Evolutionary conservation across 2,329 filamentous ascomycete species (phyloP), one percentile per base, ranked within the genome.

Genomic region (Fusarium ambrosium): DNA sequence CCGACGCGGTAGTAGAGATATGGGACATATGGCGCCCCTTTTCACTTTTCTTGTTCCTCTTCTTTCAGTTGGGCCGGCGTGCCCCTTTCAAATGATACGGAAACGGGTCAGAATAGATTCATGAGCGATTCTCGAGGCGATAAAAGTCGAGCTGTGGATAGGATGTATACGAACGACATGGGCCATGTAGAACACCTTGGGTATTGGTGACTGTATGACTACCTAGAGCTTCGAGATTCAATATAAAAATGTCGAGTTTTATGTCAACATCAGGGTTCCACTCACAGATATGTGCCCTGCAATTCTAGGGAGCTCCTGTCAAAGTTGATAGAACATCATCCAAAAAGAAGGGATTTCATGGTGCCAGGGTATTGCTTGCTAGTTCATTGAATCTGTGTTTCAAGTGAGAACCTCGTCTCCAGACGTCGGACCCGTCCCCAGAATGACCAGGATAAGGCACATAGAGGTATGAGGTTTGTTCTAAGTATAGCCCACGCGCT

Each of bases 51-150:
- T 55, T 55, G 27, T 51, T 39, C 22, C 58, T 59, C 60, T 73
- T 39, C 41, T 70, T 22, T 16, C 62, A 29, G 24, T 16, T 61
- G 22, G 29, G 77, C 72, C 70, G 74, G 77, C 70, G 77, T 73
- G 77, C 77, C 78, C 69, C 24, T 59, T 71, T 68, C 53, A 60
- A 63, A 41, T 61, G 41, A 64, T n/a, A 56, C 24, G 67, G 66
- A 51, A 72, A 71, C 39, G 68, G 43, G 66, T 29, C 59, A 72
- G 45, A 74, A 71, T 75, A 78, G 68, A 75, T 55, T 64, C 62
- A 65, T 36, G 56, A 64, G 66, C 22, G 56, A 59, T 66, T 60
- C 27, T 65, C 55, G 48, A 20, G 27, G 56, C 7, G 65, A 64
- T 43, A 69, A 69, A 64, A 69, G 60, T 24, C 41, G 36, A 62